Evolutionary conservation across 2,329 filamentous ascomycete species (phyloP), one percentile per base, ranked within the genome.

Genomic region (Hypoxylon sp.): DNA sequence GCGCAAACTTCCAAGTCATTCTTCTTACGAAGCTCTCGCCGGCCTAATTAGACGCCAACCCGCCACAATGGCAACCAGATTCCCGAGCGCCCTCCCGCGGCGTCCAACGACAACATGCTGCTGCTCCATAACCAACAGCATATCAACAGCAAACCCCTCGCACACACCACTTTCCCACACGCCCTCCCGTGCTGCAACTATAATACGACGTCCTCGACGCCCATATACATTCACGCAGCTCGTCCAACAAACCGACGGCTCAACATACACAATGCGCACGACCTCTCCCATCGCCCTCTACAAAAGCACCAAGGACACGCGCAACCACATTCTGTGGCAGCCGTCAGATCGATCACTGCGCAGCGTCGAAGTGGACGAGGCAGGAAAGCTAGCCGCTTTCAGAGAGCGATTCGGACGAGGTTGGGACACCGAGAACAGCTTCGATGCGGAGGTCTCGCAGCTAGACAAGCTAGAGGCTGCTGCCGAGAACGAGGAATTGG

Each of bases 191-290:
- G 88, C 93, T 77, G 96, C 96, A 55, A 94, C 92, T 23, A 91
- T 97, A 69, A 88, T 98, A 76, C 87, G 87, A 67, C 93, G 96
- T 14, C 94, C 94, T n/a, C 91, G 94, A 76, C 89, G 94, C 5
- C 95, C 96, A 43, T 98, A 97, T 85, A 93, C 91, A 72, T 98
- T 97, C 85, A 97, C 95, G n/a, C 96, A 99, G 81, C 87, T 99
- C 65, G 85, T 99, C 71, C 94, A 94, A 57, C 90, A 98, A 70
- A 93, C 91, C 41, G 96, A 99, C 83, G 96, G 96, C 73, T 92
- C 88, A 75, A 91, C 94, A 65, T 98, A 88, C 81, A 89, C 91
- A 51, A 85, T 90, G 75, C 91, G 91, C 77, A 94, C 92, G 23
- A 93, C 92, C 9, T 92, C 88, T 9, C 92, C 93, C 0, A 71